Evolutionary conservation across 768 basidiomycete genomes (phyloP), one percentile per base, ranked within the genome.

Genomic region (Pisolithus orientalis): DNA sequence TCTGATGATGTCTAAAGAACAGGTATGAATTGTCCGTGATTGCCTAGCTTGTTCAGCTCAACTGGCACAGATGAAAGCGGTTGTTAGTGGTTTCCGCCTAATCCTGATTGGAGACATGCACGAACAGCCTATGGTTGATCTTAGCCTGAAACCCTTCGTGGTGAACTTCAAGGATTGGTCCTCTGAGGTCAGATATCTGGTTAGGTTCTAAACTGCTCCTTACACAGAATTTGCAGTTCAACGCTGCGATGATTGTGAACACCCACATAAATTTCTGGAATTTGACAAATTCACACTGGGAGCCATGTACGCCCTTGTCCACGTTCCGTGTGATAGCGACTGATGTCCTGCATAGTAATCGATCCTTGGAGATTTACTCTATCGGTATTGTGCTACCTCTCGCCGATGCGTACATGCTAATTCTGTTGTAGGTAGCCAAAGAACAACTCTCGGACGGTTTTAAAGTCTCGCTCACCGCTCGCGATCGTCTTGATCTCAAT

Each of bases 231-330:
- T 55, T 31, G 10, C 56, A 97, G 95, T 70, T 98, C 43, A 85
- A 87, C 63, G 89, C 91, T 5, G 84, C 85, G 6, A 87, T 89
- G 1, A 85, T 87, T 0, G 73, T 97, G 61, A 83, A 85, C 24
- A 85, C 84, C 3, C 83, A 85, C 47, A 86, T 96, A 65, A 92
- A 84, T 53, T 99, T 96, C 62, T 99, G 93, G 91, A 99, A 99
- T 67, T 69, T 98, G 47, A 85, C 86, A 24, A 97, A 96, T 64
- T 98, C 96, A 45, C 93, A 98, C 62, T 99, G 96, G 93, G 96
- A 98, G 69, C 95, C 96, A 29, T 66, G 88, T 89, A 63, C 57
- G 84, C 38, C 46, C 70, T 11, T 51, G 39, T 58, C 34, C 7
- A 47, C 32, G 43, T 43, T 28, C n/a, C 4, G n/a, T 17, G 39